Base-by-base conservation (phyloP, 805 yeast genomes). In the Lipomyces starkeyi region DNA sequence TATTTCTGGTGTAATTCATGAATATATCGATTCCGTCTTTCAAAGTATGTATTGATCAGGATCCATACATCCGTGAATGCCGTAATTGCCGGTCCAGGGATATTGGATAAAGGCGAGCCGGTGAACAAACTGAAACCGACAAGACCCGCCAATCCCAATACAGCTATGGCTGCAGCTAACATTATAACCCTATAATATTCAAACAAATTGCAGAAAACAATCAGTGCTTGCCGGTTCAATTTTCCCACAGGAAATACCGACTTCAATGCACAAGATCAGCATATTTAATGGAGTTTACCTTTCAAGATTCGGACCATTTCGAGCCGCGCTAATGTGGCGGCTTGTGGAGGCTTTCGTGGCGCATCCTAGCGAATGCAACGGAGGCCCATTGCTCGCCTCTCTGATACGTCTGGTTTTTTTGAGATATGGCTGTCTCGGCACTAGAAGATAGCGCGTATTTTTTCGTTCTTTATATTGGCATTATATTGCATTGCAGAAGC, bases 81-180 rank as follows among this genome's bases (percentile, higher is more conserved):
- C 73, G 86, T 83, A 13, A 83, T 69, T 60, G 78, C 79, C 0
- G 91, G 91, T 0, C 91, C 91, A 0, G 91, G 91, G 3, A 88
- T 73, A 20, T 76, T 66, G 37, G 83, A 75, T 6, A 88, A 74
- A 7, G 89, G 88, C 37, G 61, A 27, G 29, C 17, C 22, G 37
- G 57, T 9, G 52, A 34, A 17, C 22, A 43, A 17, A 8, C 49
- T 17, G 2, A 6, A 43, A 17, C 49, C 22, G 49, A 43, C 22
- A 17, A 43, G 8, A 6, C 22, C 22, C 7, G 49, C 49, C 22
- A 43, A n/a, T 17, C 49, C 49, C 49, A 43, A 43, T 17, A 43
- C 49, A 17, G n/a, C 9, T 3, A 43, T 43, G 49, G 22, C 49
- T 17, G 49, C 20, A 17, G 49, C 49, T 7, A 43, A 43, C 49